Base-by-base conservation (phyloP, 2,329 filamentous ascomycete species). In the Botrytis pseudocinerea region DNA sequence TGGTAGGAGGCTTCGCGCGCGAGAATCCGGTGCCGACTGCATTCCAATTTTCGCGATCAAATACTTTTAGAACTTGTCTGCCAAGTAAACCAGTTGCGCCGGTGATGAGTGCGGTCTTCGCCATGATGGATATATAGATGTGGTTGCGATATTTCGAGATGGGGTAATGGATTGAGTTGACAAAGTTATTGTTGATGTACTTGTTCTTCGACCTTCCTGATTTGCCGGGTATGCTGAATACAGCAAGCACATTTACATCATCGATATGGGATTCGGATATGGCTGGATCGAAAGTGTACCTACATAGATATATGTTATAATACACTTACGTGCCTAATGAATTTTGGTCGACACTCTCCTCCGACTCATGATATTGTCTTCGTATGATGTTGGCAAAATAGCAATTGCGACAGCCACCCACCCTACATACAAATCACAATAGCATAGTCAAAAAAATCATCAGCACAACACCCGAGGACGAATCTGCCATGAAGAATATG, bases 71-170 rank as follows among this genome's bases (percentile, higher is more conserved):
- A 18, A 97, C 92, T 81, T 96, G 90, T 61, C 94, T 89, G 66
- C 95, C 94, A 2, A 97, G 87, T 18, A 97, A 87, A 71, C 94
- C 94, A 32, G 92, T 95, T 54, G 93, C 94, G 73, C 94, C 94
- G 10, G 94, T 97, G 72, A 97, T 85, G 40, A 97, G 85, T 16
- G 88, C 93, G 40, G 87, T 90, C 73, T 87, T 79, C 18, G 77
- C 63, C 80, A 81, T 81, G 38, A 70, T 70, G 40, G n/a, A n/a
- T 46, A 22, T 46, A 14, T 44, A 22, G 22, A 61, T 70, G 38
- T 57, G 18, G 38, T n/a, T 42, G 70, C 66, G 44, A 22, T 51
- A 14, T 64, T 16, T 42, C n/a, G 70, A 65, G 28, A 38, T 70
- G 42, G 38, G 28, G 22, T 38, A 20, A 54, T 42, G 44, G 68